These are phyloP conservation scores for Vitis hybrid DNA, from an alignment of 177 flowering plant genomes.

Conservation along the genomic window DNA sequence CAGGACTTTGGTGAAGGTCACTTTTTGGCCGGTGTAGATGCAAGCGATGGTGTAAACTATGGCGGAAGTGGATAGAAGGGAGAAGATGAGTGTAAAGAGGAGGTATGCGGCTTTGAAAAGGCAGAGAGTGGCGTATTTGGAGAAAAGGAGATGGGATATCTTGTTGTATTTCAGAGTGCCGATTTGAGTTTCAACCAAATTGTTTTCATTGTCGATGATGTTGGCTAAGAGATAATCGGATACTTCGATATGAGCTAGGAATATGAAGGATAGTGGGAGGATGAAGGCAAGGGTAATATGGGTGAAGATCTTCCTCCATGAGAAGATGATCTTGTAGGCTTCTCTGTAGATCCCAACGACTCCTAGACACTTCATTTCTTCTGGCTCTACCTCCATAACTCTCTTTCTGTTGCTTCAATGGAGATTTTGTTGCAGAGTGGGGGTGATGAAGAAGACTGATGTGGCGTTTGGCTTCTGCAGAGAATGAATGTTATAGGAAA, in stretches of 20 bases:
- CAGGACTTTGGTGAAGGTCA: conserved; percentile 42
- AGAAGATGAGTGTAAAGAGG: conserved; percentile 33
- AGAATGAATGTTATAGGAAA: background rate
- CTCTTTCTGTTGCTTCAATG: background rate
- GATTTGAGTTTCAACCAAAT: conserved; percentile 13
- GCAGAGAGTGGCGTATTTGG: conserved; percentile 28
- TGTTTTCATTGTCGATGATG: conserved; percentile 22
- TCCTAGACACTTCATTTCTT: conserved; percentile 63
- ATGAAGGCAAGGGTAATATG: conserved; percentile 52
- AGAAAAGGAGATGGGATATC: conserved; percentile 19
- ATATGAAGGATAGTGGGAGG: conserved; percentile 62
- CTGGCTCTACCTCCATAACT: conserved; percentile 61
- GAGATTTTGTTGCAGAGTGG: background rate
- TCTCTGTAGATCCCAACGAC: conserved; percentile 50
- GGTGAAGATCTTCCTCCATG: conserved; percentile 49
- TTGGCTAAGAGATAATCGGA: conserved; percentile 30
- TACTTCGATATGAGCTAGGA: conserved; percentile 46
- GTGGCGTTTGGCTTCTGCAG: too few relatives aligned
- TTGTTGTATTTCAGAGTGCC: conserved; percentile 21
- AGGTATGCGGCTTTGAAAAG: conserved; percentile 36
- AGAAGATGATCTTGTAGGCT: conserved; percentile 39
- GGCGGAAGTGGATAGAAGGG: conserved; percentile 58
- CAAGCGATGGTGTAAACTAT: conserved; percentile 57
- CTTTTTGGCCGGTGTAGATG: conserved; percentile 39
- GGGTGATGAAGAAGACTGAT: too few relatives aligned